Conservation (phyloP, 2,329 filamentous ascomycete genomes). For the Claviceps digitariae region DNA sequence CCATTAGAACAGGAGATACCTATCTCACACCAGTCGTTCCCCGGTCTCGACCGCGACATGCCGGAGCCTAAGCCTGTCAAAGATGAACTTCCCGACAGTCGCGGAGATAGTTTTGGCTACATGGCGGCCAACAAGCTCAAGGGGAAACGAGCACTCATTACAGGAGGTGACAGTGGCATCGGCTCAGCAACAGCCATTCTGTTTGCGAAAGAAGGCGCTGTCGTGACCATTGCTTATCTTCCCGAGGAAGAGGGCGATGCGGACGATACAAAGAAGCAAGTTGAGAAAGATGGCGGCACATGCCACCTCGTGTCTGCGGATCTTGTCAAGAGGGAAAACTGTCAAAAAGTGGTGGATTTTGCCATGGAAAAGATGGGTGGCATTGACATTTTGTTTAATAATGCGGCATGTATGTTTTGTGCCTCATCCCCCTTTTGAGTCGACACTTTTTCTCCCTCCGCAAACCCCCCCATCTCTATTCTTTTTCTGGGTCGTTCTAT, state of each 20-base stretch:
- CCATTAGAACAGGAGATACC: conserved; percentile 38
- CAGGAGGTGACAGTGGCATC: conserved; percentile 43
- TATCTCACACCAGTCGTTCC: conserved; percentile 10
- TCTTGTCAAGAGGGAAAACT: conserved; percentile 51
- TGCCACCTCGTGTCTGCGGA: conserved; percentile 53
- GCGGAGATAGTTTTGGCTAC: conserved; percentile 47
- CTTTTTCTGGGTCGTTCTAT: not conserved
- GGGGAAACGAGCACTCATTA: conserved; percentile 66
- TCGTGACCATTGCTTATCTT: conserved; percentile 59
- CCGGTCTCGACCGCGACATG: conserved; percentile 11
- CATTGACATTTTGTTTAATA: conserved; percentile 65
- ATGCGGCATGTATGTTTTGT: conserved; percentile 45
- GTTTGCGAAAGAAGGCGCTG: conserved; percentile 70
- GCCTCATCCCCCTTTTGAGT: not conserved
- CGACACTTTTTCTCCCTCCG: too few relatives aligned
- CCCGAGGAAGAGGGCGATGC: conserved; percentile 66
- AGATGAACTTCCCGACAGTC: conserved; percentile 12
- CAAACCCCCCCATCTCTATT: too few relatives aligned
- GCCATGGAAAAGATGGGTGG: conserved; percentile 51
- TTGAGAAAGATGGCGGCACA: conserved; percentile 53
- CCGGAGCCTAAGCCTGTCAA: conserved; percentile 7
- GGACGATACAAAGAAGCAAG: conserved; percentile 55
- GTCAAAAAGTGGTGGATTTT: conserved; percentile 51
- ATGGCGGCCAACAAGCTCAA: conserved; percentile 62
- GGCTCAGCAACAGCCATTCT: conserved; percentile 53